Evolutionary conservation across 768 basidiomycete genomes (phyloP), one percentile per base, ranked within the genome.

Genomic region (Boletus pseudopeckii): DNA sequence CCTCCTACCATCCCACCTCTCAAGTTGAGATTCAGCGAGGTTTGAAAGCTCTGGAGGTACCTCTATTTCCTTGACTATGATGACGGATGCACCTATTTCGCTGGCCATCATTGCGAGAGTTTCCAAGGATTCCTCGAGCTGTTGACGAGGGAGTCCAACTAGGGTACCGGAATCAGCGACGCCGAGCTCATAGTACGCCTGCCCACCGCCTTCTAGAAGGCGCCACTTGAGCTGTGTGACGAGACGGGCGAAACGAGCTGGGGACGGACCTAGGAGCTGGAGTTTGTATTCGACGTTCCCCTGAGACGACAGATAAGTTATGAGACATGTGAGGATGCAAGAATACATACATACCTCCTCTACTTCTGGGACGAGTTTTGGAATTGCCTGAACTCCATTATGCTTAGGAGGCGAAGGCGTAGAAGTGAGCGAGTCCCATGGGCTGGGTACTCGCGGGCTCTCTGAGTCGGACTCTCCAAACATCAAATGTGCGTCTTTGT

Each of bases 181-280:
- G 1, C 83, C 84, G 11, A 86, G 78, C 57, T 93, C 91, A 56
- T 93, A 93, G 66, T 89, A 86, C 0, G 91, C 90, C 63, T 86
- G 84, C 1, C 90, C 90, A 2, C 86, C 84, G 15, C 92, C 92
- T 66, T 93, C 88, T 45, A 90, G 80, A 9, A 94, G 79, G 3
- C 95, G 82, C 94, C 96, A 98, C 65, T 96, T 94, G 71, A 97
- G 83, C 72, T 98, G 95, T 0, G 95, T 98, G 51, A 93, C 90
- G 20, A 98, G 86, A 55, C 86, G 83, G 4, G 82, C 80, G 60
- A 92, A 91, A 44, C 90, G 89, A 5, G 83, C 78, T 0, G 83
- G 81, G 14, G 88, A 78, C 0, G 93, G 91, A 45, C 84, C 77
- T 38, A 93, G 80, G 20, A 96, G 84, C 68, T 93, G 91, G 33